Percentiles rank a stretch among this genome's conserved stretches.
These are phyloP conservation scores for Kernera saxatilis DNA, from an alignment of 345 rosid genomes.

Conservation along the genomic window DNA sequence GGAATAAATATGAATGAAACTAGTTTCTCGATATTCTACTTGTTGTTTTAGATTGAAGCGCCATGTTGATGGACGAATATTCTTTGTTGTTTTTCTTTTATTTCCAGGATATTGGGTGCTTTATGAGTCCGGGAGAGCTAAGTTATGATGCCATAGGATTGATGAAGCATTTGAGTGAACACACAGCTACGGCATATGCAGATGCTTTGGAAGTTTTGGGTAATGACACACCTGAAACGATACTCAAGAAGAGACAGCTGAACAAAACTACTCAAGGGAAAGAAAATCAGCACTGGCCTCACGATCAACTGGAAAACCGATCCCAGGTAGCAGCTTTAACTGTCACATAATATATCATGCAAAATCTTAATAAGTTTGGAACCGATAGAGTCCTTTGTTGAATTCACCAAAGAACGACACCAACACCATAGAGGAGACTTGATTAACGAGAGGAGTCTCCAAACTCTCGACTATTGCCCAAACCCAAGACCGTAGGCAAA, in stretches of 20 bases:
- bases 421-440: neutral
- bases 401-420: neutral
- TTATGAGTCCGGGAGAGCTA: conserved; percentile 81
- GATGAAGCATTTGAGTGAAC: conserved; percentile 88
- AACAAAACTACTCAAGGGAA: conserved; percentile 35
- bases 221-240: conserved; percentile 57
- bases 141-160: conserved; percentile 90
- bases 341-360: conserved; percentile 31
- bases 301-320: conserved; percentile 34
- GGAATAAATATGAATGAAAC: neutral
- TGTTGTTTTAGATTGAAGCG: neutral
- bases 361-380: neutral
- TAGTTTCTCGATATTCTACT: conserved; percentile 5
- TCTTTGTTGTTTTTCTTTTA: neutral
- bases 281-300: conserved; percentile 33
- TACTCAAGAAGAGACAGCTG: conserved; percentile 39
- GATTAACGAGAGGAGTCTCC: neutral
- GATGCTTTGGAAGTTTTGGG: conserved; percentile 92
- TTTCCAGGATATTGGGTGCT: conserved; percentile 80
- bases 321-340: conserved; percentile 48
- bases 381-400: neutral
- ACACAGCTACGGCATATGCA: conserved; percentile 77
- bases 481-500: neutral
- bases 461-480: neutral
- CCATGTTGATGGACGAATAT: neutral